Evolutionary conservation across 1,139 yeast genomes (phyloP), one percentile per base, ranked within the genome.

Genomic region (Suhomyces taliae): DNA sequence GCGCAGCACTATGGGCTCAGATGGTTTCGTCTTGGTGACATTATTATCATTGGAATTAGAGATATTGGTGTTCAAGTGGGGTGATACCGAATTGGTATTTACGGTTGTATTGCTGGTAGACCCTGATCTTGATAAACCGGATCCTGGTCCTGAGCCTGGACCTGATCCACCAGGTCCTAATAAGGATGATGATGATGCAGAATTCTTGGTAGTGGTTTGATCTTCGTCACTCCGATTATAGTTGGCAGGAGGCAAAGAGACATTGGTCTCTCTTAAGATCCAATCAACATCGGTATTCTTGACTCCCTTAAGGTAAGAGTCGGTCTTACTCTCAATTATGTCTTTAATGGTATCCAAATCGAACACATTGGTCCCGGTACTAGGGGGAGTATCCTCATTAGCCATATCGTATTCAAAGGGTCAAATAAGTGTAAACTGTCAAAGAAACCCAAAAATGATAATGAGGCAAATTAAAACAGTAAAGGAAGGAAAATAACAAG

Each of bases 221-320:
- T 27, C 27, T 6, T 37, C 35, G 15, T n/a, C 14, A 12, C 32
- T 34, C 7, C 6, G n/a, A 12, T 12, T 7, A 27, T 37, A n/a
- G 12, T 27, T 45, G n/a, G 39, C 12, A 12, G 44, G 37, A 12
- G 49, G 49, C 39, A 43, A 14, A 12, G 46, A 24, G 9, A 54
- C 56, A n/a, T 46, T 56, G 12, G 69, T 56, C 14, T 64, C 66
- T 47, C 82, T 64, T 15, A 81, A 63, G 49, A 81, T 70, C 85
- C 84, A 81, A 53, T 78, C 77, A 11, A 74, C 70, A 48, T 74
- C 78, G 19, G 64, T 60, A 41, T 61, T 64, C 34, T 61, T 59
- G 15, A 72, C 65, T 2, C 70, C 74, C 45, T 62, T 59, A 31
- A 65, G 56, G 41, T 60, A 58, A 5, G 44, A 39, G 36, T 44